These are phyloP conservation scores for Plenodomus tracheiphilus DNA, from an alignment of 2,329 filamentous ascomycete genomes.

Conservation along the genomic window DNA sequence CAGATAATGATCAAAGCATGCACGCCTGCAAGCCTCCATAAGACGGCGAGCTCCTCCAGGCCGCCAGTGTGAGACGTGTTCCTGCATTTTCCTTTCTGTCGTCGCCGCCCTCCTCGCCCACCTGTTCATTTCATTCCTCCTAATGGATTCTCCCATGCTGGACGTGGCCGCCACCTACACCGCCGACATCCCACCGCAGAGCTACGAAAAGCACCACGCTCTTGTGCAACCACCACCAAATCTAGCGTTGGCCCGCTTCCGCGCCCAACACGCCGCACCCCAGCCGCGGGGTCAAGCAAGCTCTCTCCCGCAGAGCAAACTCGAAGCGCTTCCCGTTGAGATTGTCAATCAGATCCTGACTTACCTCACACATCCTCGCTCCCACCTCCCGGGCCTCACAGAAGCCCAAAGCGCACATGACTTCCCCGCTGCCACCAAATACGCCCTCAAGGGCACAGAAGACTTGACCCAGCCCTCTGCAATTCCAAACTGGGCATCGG, in stretches of 20 bases:
- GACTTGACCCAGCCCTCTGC: constrained; percentile 28
- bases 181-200: background rate
- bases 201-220: background rate
- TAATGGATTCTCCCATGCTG: background rate
- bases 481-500: constrained; percentile 27
- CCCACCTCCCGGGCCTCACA: constrained; percentile 33
- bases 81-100: background rate
- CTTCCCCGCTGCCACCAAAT: constrained; percentile 16
- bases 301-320: constrained; percentile 9
- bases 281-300: background rate
- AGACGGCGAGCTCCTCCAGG: background rate
- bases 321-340: constrained; percentile 34
- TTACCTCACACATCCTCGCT: constrained; percentile 32
- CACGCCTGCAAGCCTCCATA: background rate
- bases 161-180: background rate
- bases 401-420: constrained; percentile 31
- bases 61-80: background rate
- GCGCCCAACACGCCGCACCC: background rate
- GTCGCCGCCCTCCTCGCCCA: constrained; percentile 2
- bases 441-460: constrained; percentile 22
- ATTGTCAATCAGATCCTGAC: constrained; percentile 33
- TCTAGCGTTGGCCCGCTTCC: constrained; percentile 3
- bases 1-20: background rate
- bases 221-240: constrained; percentile 6
- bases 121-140: background rate